A percentile compares a stretch with the other conserved stretches of the same genome.
Conservation (phyloP, 192 early-diverging fungal species). For the Coemansia sp. region DNA sequence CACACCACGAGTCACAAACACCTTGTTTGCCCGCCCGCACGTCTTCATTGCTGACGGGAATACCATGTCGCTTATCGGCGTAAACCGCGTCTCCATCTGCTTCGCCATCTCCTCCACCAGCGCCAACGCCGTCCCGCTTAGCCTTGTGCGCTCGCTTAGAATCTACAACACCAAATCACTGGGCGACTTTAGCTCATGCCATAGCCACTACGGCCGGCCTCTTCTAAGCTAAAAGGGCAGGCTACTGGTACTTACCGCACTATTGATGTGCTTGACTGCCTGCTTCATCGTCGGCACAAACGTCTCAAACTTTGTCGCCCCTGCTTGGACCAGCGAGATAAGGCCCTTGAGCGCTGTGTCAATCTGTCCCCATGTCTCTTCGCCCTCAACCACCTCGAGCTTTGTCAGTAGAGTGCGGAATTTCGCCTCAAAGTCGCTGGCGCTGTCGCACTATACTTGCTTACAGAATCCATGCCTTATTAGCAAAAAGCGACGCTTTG, state of each 20-base stretch:
- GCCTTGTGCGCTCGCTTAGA: constrained; percentile 68
- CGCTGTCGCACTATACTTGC: constrained; percentile 45
- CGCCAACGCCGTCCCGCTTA: constrained; percentile 66
- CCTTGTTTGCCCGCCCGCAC: constrained; percentile 72
- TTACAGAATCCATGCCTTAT: background rate
- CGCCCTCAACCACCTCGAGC: constrained; percentile 58
- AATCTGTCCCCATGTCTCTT: constrained; percentile 68
- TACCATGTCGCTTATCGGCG: constrained; percentile 60
- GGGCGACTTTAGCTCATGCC: background rate
- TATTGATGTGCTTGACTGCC: constrained; percentile 48
- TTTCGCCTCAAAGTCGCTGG: constrained; percentile 50
- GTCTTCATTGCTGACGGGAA: constrained; percentile 61
- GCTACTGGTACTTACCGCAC: constrained; percentile 50
- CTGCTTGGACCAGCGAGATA: constrained; percentile 40
- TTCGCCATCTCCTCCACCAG: constrained; percentile 65
- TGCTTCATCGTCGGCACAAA: constrained; percentile 55
- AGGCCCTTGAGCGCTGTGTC: constrained; percentile 60
- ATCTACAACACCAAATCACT: constrained; percentile 50
- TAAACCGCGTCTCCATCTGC: constrained; percentile 61
- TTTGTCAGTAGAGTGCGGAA: constrained; percentile 37
- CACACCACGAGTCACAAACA: constrained; percentile 63
- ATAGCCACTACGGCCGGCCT: background rate
- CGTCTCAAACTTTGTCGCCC: constrained; percentile 41
- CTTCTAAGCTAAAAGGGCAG: background rate
- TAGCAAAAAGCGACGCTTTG: constrained; percentile 8